A percentile compares a stretch with the other conserved stretches of the same genome.
These are phyloP conservation scores for Heteromeles arbutifolia DNA, from an alignment of 306 rosid genomes.

Conservation along the genomic window DNA sequence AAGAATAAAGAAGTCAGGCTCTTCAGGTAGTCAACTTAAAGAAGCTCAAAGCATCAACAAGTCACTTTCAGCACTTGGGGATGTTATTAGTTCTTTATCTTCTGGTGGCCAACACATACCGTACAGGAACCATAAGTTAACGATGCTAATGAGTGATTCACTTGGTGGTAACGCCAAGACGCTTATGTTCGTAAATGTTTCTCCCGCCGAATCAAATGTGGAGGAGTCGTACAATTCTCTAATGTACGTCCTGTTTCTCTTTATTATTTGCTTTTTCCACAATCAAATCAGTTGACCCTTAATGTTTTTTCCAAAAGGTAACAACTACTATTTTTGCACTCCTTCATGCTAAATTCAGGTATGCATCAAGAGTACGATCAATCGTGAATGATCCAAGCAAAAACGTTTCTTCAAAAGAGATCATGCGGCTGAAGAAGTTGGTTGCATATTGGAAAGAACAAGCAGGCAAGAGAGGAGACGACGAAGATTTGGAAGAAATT, in stretches of 20 bases:
- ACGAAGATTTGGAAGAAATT: conserved; percentile 83
- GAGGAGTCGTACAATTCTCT: conserved; percentile 92
- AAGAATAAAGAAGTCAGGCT: conserved; percentile 89
- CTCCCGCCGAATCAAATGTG: conserved; percentile 79
- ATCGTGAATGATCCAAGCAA: conserved; percentile 93
- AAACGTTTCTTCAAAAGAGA: conserved; percentile 76
- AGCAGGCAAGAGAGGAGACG: conserved; percentile 79
- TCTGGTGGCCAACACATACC: conserved; percentile 88
- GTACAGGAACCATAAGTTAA: conserved; percentile 85
- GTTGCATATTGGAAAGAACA: conserved; percentile 90
- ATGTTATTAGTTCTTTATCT: conserved; percentile 84
- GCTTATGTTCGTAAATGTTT: conserved; percentile 89
- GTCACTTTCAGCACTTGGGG: conserved; percentile 93
- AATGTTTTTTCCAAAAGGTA: too few relatives aligned
- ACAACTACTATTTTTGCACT: not conserved
- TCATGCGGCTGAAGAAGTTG: conserved; percentile 66
- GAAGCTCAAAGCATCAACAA: conserved; percentile 99
- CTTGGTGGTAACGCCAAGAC: conserved; percentile 96
- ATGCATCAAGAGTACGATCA: conserved; percentile 86
- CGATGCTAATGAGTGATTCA: conserved; percentile 97
- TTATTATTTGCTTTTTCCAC: not conserved
- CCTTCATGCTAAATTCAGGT: conserved; percentile 36
- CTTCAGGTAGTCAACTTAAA: conserved; percentile 76
- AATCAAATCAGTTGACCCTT: not conserved
- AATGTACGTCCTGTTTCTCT: conserved; percentile 38